Base-by-base conservation (phyloP, 1,284 basidiomycete genomes). In the Austroboletus olivaceoglutinosus region DNA sequence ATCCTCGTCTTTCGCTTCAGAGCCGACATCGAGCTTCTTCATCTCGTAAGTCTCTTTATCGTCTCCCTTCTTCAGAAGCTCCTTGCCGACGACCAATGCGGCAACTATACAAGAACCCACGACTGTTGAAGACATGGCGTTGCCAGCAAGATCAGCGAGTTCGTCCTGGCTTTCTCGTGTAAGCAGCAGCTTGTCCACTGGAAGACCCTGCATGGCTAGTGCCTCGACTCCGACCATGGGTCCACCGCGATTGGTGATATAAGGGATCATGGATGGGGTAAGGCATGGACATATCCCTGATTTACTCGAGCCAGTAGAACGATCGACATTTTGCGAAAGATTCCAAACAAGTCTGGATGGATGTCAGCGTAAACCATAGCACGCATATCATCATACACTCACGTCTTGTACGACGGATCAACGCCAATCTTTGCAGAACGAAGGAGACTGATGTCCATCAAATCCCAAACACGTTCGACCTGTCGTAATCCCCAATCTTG, bases 111-210 rank as follows among this genome's bases (percentile, higher is more conserved):
- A 89, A 2, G 92, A 82, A 2, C 95, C 94, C 19, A 98, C 94
- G 13, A 98, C 94, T 1, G 94, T 98, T 1, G 94, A 91, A 1
- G 93, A 91, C 94, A 98, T 98, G 46, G 94, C 95, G 61, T 98
- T 98, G 1, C 94, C 94, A 12, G 94, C 95, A 10, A 98, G 78
- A 70, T 98, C 93, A 13, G 93, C 92, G 3, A 98, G 78, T 61
- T 98, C 89, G 70, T 97, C 95, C 68, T 96, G 91, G 12, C 81
- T 92, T 71, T 98, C 94, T 50, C 93, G 85, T 2, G 94, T 98
- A 41, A 98, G 78, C 8, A 98, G 77, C 2, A 98, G 78, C 64
- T 94, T 91, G 65, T 96, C 89, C 33, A 97, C 85, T 0, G 94
- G 94, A 38, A 98, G 80, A 22, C 94, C 95, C 65, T 98, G 94